phyloP scores from a whole-genome alignment of 2,329 filamentous ascomycete species.

The Parastagonospora nodorum region DNA sequence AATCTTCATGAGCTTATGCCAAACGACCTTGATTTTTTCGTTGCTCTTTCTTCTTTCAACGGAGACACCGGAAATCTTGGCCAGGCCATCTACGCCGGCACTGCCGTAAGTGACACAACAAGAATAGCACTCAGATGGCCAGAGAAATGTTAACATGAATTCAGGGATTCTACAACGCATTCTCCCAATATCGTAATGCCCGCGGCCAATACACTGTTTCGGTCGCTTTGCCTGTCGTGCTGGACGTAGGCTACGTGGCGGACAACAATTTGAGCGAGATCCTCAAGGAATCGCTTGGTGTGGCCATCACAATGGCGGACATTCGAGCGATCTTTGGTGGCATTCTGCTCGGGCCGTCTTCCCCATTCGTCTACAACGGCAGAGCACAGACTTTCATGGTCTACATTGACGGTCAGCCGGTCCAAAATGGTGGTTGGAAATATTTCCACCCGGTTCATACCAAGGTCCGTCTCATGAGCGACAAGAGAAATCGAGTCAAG shows the following conservation, averaged over 20 bases:
- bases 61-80: constrained; percentile 15
- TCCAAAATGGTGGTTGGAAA: background rate
- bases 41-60: constrained; percentile 21
- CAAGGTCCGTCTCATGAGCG: background rate
- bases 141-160: too few relatives aligned
- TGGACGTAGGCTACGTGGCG: background rate
- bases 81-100: constrained; percentile 21
- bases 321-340: background rate
- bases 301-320: too few relatives aligned
- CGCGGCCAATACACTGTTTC: background rate
- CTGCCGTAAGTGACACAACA: too few relatives aligned
- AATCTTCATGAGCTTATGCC: constrained; percentile 18
- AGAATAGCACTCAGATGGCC: too few relatives aligned
- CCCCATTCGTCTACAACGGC: background rate
- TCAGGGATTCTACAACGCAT: background rate
- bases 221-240: background rate
- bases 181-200: background rate
- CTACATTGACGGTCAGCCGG: background rate
- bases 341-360: background rate
- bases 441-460: background rate
- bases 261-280: background rate
- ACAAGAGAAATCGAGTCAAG: background rate
- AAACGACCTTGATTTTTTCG: constrained; percentile 15
- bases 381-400: background rate
- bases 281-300: background rate